Evolutionary conservation across 768 basidiomycete species (phyloP).

Genomic region (Auricularia sp.): DNA sequence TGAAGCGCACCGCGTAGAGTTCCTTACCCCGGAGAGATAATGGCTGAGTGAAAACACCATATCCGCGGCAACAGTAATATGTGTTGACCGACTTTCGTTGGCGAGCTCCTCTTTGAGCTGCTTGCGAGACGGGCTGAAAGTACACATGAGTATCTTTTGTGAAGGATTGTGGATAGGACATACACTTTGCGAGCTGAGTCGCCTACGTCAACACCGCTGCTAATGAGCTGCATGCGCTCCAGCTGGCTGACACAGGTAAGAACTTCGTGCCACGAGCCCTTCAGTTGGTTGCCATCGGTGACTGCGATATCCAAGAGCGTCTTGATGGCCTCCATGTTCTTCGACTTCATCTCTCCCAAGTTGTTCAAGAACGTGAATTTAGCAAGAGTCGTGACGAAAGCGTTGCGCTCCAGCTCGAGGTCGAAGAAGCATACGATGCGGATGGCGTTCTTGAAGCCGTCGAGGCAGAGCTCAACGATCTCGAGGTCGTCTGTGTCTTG

Average conservation of each 20-base stretch:
- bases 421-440: constrained; percentile 96
- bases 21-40: constrained; percentile 82
- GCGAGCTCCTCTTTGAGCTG: constrained; percentile 87
- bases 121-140: constrained; percentile 31
- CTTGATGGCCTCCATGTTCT: constrained; percentile 99
- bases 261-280: constrained; percentile 94
- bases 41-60: constrained; percentile 98
- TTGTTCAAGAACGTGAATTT: constrained; percentile 99
- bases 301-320: constrained; percentile 88
- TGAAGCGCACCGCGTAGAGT: constrained; percentile 3
- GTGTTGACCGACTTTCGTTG: constrained; percentile 92
- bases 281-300: constrained; percentile 92
- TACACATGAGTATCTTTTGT: neutral
- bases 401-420: constrained; percentile 94
- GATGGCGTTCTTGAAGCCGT: constrained; percentile 96
- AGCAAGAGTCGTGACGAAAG: constrained; percentile 89
- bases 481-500: constrained; percentile 94
- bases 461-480: constrained; percentile 81
- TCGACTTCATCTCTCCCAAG: constrained; percentile 95
- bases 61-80: constrained; percentile 97
- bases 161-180: constrained; percentile 15
- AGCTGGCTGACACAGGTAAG: constrained; percentile 95
- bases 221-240: constrained; percentile 97
- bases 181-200: constrained; percentile 77
- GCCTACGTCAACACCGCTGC: constrained; percentile 75